Base-by-base conservation (phyloP, 768 basidiomycete genomes). In the Lactarius quietus region DNA sequence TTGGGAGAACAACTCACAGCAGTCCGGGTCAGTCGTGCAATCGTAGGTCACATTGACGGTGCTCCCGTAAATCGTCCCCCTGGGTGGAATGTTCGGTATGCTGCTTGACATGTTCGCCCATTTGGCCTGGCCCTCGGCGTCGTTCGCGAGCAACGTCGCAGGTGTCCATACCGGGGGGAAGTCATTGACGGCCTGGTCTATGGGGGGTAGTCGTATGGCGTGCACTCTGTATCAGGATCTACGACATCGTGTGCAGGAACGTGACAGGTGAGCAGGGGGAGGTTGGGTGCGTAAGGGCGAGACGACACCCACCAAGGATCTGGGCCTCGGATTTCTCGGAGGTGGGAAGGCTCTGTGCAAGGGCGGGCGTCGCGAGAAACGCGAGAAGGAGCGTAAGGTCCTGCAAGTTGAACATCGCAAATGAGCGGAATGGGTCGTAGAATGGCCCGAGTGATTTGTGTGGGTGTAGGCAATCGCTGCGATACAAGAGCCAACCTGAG, bases 11-110 rank as follows among this genome's bases (percentile, higher is more conserved):
- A 1, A 65, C 69, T 54, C 53, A 69, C 69, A 69, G 28, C 69
- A 69, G 33, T 62, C 67, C 18, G 67, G 67, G 26, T 69, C 69
- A 3, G 15, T 29, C 1, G 2, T 57, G 70, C 73, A 36, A 17
- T 68, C 41, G 29, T 69, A 65, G 33, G 45, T 64, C 31, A 18
- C 54, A 28, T 39, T 29, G 38, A 39, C 33, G 39, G 55, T 57
- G 52, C 43, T 54, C 28, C 61, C 48, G 26, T 36, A 33, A 26
- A 51, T 26, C 55, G 63, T 23, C 53, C 51, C 58, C 72, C 82
- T 84, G 18, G 79, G 74, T 3, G 73, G 15, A 3, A 84, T 83
- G 59, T 83, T 79, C 28, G 85, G 86, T 56, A 86, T 76, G 39
- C 67, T 76, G 1, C 70, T 59, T 29, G 74, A 70, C 29, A 87